Conservation (phyloP, 2,329 filamentous ascomycete species). For the Paramyrothecium sp. region DNA sequence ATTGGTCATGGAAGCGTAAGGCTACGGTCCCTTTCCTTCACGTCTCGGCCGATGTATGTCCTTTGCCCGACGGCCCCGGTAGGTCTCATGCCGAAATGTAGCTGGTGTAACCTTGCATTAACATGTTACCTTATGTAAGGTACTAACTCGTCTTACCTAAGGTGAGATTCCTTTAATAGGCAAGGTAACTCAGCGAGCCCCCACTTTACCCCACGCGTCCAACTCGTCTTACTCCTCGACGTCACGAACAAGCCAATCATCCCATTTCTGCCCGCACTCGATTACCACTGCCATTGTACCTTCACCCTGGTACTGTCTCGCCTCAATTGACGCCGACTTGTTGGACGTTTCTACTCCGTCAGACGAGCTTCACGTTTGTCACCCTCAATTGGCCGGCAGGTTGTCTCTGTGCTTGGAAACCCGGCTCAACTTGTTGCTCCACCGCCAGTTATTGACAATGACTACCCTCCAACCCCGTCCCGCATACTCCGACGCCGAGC, state of each 20-base stretch:
- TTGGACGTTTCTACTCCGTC: background rate
- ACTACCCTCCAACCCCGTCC: conserved; percentile 71
- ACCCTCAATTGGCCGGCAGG: background rate
- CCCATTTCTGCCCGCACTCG: background rate
- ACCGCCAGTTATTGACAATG: conserved; percentile 53
- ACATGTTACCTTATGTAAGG: background rate
- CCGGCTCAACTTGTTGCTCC: background rate
- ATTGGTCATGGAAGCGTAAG: no score
- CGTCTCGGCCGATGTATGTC: no score
- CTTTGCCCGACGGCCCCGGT: no score
- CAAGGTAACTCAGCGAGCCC: background rate
- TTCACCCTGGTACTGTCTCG: no score
- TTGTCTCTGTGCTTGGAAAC: no score
- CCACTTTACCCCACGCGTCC: background rate
- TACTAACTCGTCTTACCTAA: background rate
- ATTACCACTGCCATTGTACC: background rate
- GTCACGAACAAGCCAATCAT: background rate
- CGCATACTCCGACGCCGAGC: conserved; percentile 79
- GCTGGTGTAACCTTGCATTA: no score
- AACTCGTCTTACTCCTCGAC: background rate
- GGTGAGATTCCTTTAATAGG: background rate
- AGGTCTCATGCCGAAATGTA: no score
- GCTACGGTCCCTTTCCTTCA: no score
- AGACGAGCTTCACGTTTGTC: background rate
- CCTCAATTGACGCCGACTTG: background rate